Base-by-base conservation (phyloP, 2,329 filamentous ascomycete genomes). In the Sporothrix pseudoabietina region DNA sequence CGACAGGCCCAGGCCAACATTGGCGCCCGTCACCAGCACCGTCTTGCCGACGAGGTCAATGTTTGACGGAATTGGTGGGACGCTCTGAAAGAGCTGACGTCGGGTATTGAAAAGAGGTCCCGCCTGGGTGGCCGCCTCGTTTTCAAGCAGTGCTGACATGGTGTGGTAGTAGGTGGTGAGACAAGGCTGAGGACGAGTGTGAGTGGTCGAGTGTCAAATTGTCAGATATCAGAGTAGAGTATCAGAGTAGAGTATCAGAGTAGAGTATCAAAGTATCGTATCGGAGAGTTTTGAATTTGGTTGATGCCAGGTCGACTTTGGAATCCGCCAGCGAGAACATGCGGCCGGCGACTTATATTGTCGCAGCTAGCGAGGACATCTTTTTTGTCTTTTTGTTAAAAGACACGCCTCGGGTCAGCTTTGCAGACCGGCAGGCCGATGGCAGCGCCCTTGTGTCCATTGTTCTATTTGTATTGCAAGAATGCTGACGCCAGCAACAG, bases 21-120 rank as follows among this genome's bases (percentile, higher is more conserved):
- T 66, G 41, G 63, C 63, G 32, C 63, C 63, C 26, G 41, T 66
- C 10, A 66, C 63, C 12, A 66, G 12, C 39, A 12, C 63, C 10
- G 63, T 66, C 41, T 66, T 66, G 39, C 22, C 41, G 19, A 16
- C 63, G 4, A 66, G 39, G 4, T n/a, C 5, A 39, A 65, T 9
- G 61, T 30, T 39, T 0, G 39, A 14, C 0, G 61, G 61, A 6
- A 65, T 65, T 9, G 35, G 39, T 2, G 61, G 61, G n/a, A 65
- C 39, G 16, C 10, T 16, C 7, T 65, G 61, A 14, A 65, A 65
- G 7, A 61, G 57, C 57, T 65, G 61, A 30, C 61, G 61, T 9
- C 61, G 61, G n/a, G 39, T 12, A 12, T 65, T 65, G 61, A 14
- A 65, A n/a, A 65, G 22, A 9, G 39, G 22, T 2, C 61, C 39